phyloP scores from a whole-genome alignment of 2,329 filamentous ascomycete genomes.

The Fusarium begoniae region DNA sequence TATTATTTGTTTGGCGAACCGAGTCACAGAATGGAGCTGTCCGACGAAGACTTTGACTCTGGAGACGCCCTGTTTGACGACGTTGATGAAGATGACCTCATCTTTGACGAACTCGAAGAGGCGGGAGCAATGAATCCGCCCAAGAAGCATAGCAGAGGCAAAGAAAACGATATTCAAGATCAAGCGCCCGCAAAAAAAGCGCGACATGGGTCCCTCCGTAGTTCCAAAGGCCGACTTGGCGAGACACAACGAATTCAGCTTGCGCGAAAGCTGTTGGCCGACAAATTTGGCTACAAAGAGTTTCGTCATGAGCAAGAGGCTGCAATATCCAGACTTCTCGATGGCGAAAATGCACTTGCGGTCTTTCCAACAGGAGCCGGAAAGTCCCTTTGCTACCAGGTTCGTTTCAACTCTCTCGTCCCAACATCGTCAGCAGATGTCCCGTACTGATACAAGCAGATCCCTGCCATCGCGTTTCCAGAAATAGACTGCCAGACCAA shows the following conservation, averaged over 20 bases:
- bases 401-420: slow-evolving; percentile 11
- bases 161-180: neutral
- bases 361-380: slow-evolving; percentile 60
- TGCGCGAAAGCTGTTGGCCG: slow-evolving; percentile 45
- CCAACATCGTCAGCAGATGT: neutral
- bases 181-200: slow-evolving; percentile 17
- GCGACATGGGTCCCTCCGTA: neutral
- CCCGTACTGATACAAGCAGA: slow-evolving; percentile 42
- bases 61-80: slow-evolving; percentile 42
- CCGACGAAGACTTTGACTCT: slow-evolving; percentile 40
- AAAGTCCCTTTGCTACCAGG: slow-evolving; percentile 61
- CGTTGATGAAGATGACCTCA: slow-evolving; percentile 33
- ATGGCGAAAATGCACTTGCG: slow-evolving; percentile 53
- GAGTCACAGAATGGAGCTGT: neutral
- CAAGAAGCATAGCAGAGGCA: slow-evolving; percentile 17
- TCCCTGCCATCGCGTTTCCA: slow-evolving; percentile 58
- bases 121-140: slow-evolving; percentile 13
- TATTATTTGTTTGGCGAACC: neutral
- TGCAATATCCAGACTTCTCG: slow-evolving; percentile 51
- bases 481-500: slow-evolving; percentile 50
- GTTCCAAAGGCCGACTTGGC: neutral
- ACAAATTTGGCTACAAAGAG: slow-evolving; percentile 51
- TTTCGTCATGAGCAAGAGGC: slow-evolving; percentile 58
- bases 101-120: slow-evolving; percentile 31
- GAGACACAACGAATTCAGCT: slow-evolving; percentile 16